These are phyloP conservation scores for Fraxinus platypoda DNA, from an alignment of 305 asterid species.

Conservation along the genomic window DNA sequence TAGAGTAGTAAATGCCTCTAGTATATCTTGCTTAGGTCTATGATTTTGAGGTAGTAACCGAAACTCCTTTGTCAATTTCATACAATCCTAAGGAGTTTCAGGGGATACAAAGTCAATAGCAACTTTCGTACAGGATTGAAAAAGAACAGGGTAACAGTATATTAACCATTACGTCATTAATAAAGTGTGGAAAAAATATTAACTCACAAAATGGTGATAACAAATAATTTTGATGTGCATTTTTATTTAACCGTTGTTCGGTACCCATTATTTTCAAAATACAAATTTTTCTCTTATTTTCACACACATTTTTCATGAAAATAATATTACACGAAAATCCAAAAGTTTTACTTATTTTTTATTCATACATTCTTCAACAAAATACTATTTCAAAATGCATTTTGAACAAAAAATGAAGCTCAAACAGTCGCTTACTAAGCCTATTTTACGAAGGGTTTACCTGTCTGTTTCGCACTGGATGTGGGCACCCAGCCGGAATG, in stretches of 20 bases:
- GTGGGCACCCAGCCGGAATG: slow-evolving; percentile 86
- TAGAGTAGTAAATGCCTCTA: slow-evolving; percentile 47
- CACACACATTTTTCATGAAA: too few relatives aligned
- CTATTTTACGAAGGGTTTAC: slow-evolving; percentile 26
- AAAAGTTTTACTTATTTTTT: too few relatives aligned
- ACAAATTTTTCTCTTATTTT: too few relatives aligned
- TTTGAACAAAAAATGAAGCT: too few relatives aligned
- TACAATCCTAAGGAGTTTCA: slow-evolving; percentile 61
- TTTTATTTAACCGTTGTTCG: too few relatives aligned
- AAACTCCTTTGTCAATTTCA: slow-evolving; percentile 61
- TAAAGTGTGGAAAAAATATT: not conserved
- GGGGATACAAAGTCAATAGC: slow-evolving; percentile 84
- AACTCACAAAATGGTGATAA: not conserved
- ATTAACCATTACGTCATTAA: slow-evolving; percentile 15
- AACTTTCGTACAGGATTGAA: slow-evolving; percentile 71
- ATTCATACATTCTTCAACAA: too few relatives aligned
- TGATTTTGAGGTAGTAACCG: slow-evolving; percentile 65
- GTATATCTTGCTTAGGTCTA: slow-evolving; percentile 69
- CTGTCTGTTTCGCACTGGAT: slow-evolving; percentile 80
- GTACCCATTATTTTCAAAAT: too few relatives aligned
- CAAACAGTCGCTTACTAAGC: too few relatives aligned
- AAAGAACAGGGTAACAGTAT: slow-evolving; percentile 17
- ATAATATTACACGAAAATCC: too few relatives aligned
- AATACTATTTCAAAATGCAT: too few relatives aligned
- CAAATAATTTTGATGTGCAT: not conserved